Evolutionary conservation across 495 filamentous ascomycete species (phyloP), one percentile per base, ranked within the genome.

Genomic region (Trichoderma asperelloides): DNA sequence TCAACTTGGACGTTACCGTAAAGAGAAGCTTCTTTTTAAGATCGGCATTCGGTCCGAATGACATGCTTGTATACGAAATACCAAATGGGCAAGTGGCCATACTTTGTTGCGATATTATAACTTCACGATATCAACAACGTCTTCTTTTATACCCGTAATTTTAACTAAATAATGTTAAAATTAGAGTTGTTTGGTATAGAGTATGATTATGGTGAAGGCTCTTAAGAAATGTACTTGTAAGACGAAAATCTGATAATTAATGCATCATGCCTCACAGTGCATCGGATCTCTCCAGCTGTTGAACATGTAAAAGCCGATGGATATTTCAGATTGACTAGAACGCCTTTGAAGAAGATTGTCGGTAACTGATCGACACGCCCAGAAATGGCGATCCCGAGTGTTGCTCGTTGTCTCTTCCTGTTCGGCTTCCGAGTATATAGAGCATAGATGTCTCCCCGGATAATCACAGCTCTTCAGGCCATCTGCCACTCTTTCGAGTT

Each of bases 11-110:
- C 55, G 55, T 30, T 30, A 60, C 55, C 55, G 16, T 60, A 60
- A 60, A 27, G 55, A 60, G 55, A 60, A 30, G 55, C 55, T 60
- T 60, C 23, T 60, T 60, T 60, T 60, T 11, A 7, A 60, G 12
- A 30, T 60, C 27, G 27, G 55, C 55, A 60, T 60, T 60, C 55
- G 55, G 55, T 60, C 55, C 55, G 55, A 60, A 60, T 60, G 55
- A 28, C 23, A 21, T 30, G 27, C 55, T 28, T 27, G n/a, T 55
- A n/a, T 55, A 9, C 5, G 18, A 25, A 55, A 21, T 7, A n/a
- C 49, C 49, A 55, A 55, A 27, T 4, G 49, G 41, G 41, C 41
- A 45, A 55, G n/a, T n/a, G 15, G 45, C n/a, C n/a, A n/a, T n/a
- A n/a, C n/a, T n/a, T n/a, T n/a, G 5, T 37, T 37, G 6, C 9